Evolutionary conservation across 2,329 filamentous ascomycete species (phyloP), one percentile per base, ranked within the genome.

Genomic region (Curvularia verruculosa): DNA sequence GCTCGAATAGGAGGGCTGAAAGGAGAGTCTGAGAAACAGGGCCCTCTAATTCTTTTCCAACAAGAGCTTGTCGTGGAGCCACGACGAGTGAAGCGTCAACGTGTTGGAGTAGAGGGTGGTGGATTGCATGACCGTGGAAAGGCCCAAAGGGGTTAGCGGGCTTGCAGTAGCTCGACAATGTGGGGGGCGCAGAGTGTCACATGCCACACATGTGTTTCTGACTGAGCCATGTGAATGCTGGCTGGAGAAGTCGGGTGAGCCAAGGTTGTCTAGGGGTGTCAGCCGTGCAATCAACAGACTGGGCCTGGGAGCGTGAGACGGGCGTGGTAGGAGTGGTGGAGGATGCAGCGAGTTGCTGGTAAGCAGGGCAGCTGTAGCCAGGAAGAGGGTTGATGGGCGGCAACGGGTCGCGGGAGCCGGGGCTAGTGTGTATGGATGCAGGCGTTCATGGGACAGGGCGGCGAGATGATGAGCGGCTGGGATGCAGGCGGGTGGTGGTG

Each of bases 151-250:
- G 59, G 40, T 54, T 51, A 31, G 53, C 53, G 52, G 39, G 12
- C 10, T 15, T 26, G 44, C 53, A 43, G 36, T 52, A 55, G 58
- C 34, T 31, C 39, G 58, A 59, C 54, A 65, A 64, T 64, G 61
- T 64, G 54, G 61, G 53, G 63, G 60, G 63, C 59, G 55, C 59
- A 48, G 52, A 34, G 53, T 61, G 64, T 65, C 64, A 65, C 63
- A 63, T 67, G 64, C 60, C 62, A 60, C 48, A 58, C 60, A 54
- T 56, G 18, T 49, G 63, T 64, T 55, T 64, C 61, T 55, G 53
- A 28, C 52, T 36, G 49, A 57, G 56, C 58, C 60, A 61, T 60
- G 58, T 54, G 58, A 49, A 58, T 48, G 40, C 55, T 34, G 46
- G 46, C 28, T 57, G 45, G 54, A 49, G 54, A 51, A 45, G 55